Conservation (phyloP, 108 stramenopile genomes). For the Skeletonema marinoi region DNA sequence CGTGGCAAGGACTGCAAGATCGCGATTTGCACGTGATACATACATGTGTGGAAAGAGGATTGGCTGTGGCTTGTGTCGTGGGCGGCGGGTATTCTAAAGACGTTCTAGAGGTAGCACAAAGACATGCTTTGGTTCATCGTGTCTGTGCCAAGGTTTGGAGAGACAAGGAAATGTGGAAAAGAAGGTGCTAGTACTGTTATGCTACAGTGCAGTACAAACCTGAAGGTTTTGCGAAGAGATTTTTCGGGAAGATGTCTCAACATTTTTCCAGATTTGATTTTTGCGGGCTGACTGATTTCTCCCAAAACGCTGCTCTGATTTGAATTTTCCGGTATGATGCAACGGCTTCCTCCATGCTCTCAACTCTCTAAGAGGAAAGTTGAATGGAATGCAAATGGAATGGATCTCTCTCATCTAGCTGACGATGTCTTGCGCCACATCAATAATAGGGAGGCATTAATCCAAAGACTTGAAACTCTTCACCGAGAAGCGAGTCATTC, state of each 20-base stretch:
- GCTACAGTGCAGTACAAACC: no score
- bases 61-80: slow-evolving; percentile 75
- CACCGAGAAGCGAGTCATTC: slow-evolving; percentile 17
- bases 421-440: slow-evolving; percentile 30
- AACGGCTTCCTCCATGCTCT: no score
- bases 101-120: slow-evolving; percentile 56
- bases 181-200: no score
- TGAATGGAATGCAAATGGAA: not conserved
- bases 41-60: slow-evolving; percentile 45
- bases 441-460: slow-evolving; percentile 29
- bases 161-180: slow-evolving; percentile 59
- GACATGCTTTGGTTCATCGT: slow-evolving; percentile 77
- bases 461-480: slow-evolving; percentile 25
- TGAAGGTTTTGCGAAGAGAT: no score
- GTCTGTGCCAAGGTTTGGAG: slow-evolving; percentile 75
- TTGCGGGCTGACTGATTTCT: not conserved
- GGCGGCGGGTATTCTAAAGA: slow-evolving; percentile 84
- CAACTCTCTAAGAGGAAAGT: no score
- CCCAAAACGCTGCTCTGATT: not conserved
- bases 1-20: slow-evolving; percentile 60
- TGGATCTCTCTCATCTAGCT: slow-evolving; percentile 2
- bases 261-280: not conserved
- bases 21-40: slow-evolving; percentile 70
- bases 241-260: no score
- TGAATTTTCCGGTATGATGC: not conserved